Evolutionary conservation across 768 basidiomycete species (phyloP), one percentile per base, ranked within the genome.

Genomic region (Leccinum incarnatum): DNA sequence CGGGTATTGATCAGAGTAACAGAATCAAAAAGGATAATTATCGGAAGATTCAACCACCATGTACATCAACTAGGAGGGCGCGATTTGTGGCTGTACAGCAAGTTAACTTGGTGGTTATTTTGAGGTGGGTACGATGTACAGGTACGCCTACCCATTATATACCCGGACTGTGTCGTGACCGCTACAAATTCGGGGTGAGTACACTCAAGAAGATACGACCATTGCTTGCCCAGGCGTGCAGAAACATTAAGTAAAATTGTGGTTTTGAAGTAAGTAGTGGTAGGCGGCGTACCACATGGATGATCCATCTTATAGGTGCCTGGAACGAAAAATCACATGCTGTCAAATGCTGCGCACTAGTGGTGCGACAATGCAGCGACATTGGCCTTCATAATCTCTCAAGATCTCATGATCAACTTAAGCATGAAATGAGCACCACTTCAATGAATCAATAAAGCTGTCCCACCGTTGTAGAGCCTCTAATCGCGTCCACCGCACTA

Each of bases 401-500:
- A 40, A n/a, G 37, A 17, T 17, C 37, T 40, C 34, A 34, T 14
- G 34, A 14, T 34, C 5, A 19, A 17, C 14, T 23, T 34, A 40
- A 47, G 53, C 29, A 48, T 30, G 14, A 30, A 29, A 40, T 40
- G 37, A 40, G 8, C n/a, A 9, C 19, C 42, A 49, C 8, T 29
- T 29, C 2, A 29, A 8, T 11, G 30, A 32, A 4, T 12, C 30
- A 32, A 1, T 49, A 8, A 30, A 54, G 42, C 6, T 15, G 14
- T 15, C 11, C 25, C 21, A 15, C 4, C 27, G 14, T 8, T 12
- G 19, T 14, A 21, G 29, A 51, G 45, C 14, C 10, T 14, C 37
- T 10, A 60, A 60, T 60, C 30, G n/a, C 7, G n/a, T 50, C 19
- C 21, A n/a, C 9, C 1, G 32, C 6, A 59, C 53, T 58, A 50